Base-by-base conservation (phyloP, 2,329 filamentous ascomycete genomes). In the Neonectria faginata region DNA sequence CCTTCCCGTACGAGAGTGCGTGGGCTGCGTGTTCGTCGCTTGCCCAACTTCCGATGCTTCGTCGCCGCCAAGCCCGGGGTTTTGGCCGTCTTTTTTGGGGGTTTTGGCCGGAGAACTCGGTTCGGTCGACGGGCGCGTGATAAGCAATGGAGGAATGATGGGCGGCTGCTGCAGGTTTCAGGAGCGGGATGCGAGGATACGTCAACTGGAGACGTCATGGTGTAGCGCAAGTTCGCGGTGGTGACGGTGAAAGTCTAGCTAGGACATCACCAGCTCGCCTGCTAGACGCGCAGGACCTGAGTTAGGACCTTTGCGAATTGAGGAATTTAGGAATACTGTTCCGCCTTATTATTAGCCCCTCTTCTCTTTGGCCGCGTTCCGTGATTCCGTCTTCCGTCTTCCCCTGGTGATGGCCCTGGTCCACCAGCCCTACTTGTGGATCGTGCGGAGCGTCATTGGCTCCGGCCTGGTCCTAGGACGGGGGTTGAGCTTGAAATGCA, bases 351-450 rank as follows among this genome's bases (percentile, higher is more conserved):
- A n/a, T n/a, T n/a, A n/a, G n/a, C 33, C 48, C 29, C 47, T 31
- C 27, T 22, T 22, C 22, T 22, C 22, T 22, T 50, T 50, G n/a
- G 12, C 39, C 39, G 39, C 3, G 5, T 42, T 42, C n/a, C 39
- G 36, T 8, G 14, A 14, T 2, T 39, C 14, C 36, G 36, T n/a
- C 14, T 50, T 31, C 47, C 29, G 42, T 39, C 58, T 65, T 55
- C 66, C 69, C 69, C 65, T 67, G 63, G 54, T 39, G 33, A 39
- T 2, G 5, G 14, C 7, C 39, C n/a, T 42, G 39, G 39, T 20
- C 52, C 58, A 72, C 60, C 72, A 74, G 72, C 72, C 72, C 72
- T 74, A 74, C 58, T 60, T 71, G 72, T 74, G 72, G 72, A 74
- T 72, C 62, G 53, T 45, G 61, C 57, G 62, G 55, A 62, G 54